A percentile compares a stretch with the other conserved stretches of the same genome.
Evolutionary conservation across 2,329 filamentous ascomycete species (phyloP).

Genomic region (Neonectria neomacrospora): DNA sequence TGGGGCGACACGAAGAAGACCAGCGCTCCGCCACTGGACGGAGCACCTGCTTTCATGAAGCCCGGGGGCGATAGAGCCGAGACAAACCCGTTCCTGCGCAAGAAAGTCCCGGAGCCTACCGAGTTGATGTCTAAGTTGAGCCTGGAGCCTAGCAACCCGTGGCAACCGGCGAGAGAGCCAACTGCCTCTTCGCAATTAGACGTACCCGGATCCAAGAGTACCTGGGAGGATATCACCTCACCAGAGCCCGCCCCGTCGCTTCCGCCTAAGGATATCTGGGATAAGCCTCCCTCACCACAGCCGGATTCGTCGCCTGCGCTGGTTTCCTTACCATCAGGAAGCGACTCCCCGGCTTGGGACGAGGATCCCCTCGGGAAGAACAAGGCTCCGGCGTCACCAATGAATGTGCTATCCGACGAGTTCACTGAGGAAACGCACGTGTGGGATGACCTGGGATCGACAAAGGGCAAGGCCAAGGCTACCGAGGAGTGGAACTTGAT

Average conservation of each 20-base stretch:
- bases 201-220: slow-evolving; percentile 23
- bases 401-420: slow-evolving; percentile 48
- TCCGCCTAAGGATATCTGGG: slow-evolving; percentile 42
- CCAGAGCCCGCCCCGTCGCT: neutral
- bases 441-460: slow-evolving; percentile 60
- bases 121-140: slow-evolving; percentile 56
- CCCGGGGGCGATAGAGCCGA: slow-evolving; percentile 51
- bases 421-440: slow-evolving; percentile 57
- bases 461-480: slow-evolving; percentile 57
- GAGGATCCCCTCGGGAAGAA: slow-evolving; percentile 48
- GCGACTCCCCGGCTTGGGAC: slow-evolving; percentile 54
- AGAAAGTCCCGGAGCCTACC: slow-evolving; percentile 52
- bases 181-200: neutral
- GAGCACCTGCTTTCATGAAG: slow-evolving; percentile 48
- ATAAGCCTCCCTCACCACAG: slow-evolving; percentile 45
- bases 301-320: slow-evolving; percentile 47
- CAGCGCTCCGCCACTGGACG: slow-evolving; percentile 20
- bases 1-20: slow-evolving; percentile 46
- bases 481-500: slow-evolving; percentile 65
- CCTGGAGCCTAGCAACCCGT: slow-evolving; percentile 55
- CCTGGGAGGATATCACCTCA: slow-evolving; percentile 39
- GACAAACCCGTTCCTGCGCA: slow-evolving; percentile 66
- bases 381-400: slow-evolving; percentile 33
- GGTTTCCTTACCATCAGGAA: slow-evolving; percentile 52
- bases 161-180: slow-evolving; percentile 44